Evolutionary conservation across 352 stramenopile genomes (phyloP).

Genomic region (Elongisporangium anandrum): DNA sequence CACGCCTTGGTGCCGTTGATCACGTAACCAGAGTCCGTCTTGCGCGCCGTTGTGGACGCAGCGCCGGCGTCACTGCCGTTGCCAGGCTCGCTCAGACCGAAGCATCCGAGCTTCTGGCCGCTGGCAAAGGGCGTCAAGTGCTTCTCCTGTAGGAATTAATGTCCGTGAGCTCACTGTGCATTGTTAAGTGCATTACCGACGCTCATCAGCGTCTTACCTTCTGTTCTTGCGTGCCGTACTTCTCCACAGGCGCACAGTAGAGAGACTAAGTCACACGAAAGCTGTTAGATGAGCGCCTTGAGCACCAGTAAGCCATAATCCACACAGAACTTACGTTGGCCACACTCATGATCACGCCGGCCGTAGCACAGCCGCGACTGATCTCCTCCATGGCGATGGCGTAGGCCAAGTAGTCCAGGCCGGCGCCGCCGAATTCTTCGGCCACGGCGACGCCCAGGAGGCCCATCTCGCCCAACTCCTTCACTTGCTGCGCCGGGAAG

Average conservation of each 20-base stretch:
- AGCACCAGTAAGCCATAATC: neutral
- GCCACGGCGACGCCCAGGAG: slow-evolving; percentile 94
- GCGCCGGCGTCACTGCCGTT: slow-evolving; percentile 94
- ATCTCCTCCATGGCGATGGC: slow-evolving; percentile 98
- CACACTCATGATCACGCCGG: slow-evolving; percentile 96
- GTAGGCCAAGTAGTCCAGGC: slow-evolving; percentile 95
- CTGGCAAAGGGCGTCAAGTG: slow-evolving; percentile 87
- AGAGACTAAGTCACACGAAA: slow-evolving; percentile 78
- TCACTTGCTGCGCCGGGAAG: slow-evolving; percentile 80
- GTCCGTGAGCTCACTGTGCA: neutral
- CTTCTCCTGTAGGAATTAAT: slow-evolving; percentile 34
- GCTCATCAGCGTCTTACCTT: slow-evolving; percentile 39
- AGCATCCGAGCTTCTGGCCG: slow-evolving; percentile 93
- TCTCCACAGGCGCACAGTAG: slow-evolving; percentile 93
- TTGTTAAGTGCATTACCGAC: neutral
- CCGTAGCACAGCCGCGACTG: slow-evolving; percentile 92
- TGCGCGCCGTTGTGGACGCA: slow-evolving; percentile 88
- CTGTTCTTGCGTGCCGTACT: slow-evolving; percentile 90
- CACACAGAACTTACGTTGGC: slow-evolving; percentile 65
- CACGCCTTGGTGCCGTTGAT: slow-evolving; percentile 97
- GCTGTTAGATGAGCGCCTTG: neutral
- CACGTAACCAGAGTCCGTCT: slow-evolving; percentile 88
- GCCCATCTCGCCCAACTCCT: slow-evolving; percentile 90
- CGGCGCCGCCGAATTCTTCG: slow-evolving; percentile 87
- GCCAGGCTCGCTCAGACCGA: slow-evolving; percentile 91